These are phyloP conservation scores for Lablab purpureus DNA, from an alignment of 306 rosid species.

Conservation along the genomic window DNA sequence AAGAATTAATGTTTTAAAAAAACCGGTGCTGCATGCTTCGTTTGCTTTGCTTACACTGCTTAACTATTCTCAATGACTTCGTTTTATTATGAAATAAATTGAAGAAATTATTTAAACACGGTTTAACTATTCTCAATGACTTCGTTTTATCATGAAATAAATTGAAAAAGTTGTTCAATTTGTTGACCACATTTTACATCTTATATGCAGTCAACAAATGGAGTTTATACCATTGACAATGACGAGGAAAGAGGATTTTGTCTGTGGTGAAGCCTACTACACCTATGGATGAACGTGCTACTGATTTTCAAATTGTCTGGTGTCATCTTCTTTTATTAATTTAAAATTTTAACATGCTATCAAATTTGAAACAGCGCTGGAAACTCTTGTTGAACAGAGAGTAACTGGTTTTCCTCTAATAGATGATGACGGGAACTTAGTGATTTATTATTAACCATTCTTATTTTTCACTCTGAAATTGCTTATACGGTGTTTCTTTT, in stretches of 20 bases:
- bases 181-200: too few species aligned
- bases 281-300: slow-evolving; percentile 77
- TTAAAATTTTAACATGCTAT: slow-evolving; percentile 18
- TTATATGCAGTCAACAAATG: too few species aligned
- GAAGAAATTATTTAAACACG: neutral
- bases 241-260: too few species aligned
- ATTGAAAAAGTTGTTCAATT: too few species aligned
- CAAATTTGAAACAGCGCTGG: slow-evolving; percentile 66
- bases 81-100: neutral
- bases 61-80: neutral
- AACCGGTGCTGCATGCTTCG: neutral
- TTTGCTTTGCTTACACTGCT: neutral
- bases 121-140: too few species aligned
- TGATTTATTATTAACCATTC: slow-evolving; percentile 45
- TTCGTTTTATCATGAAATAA: too few species aligned
- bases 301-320: neutral
- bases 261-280: slow-evolving; percentile 77
- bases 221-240: too few species aligned
- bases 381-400: slow-evolving; percentile 78
- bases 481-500: neutral
- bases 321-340: neutral
- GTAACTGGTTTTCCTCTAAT: slow-evolving; percentile 89
- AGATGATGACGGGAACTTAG: slow-evolving; percentile 77
- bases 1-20: neutral
- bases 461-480: neutral